Conservation (phyloP, 75 land plant species). For the Isoetes taiwanensis region DNA sequence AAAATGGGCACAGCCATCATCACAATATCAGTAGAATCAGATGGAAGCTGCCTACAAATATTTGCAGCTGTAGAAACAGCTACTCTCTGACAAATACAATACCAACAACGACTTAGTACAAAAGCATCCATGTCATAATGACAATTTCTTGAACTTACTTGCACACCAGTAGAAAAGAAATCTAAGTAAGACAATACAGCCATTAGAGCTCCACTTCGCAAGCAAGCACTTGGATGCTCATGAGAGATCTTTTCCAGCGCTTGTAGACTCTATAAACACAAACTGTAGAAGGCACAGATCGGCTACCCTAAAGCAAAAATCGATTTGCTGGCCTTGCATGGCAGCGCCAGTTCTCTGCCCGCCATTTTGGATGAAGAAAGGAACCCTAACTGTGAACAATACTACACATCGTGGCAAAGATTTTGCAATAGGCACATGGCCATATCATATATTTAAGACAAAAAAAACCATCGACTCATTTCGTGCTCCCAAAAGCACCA, state of each 20-base stretch:
- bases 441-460: too few relatives aligned
- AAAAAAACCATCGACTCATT: too few relatives aligned
- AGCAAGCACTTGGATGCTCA: conserved; percentile 93
- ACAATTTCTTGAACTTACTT: conserved; percentile 37
- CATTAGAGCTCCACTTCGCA: conserved; percentile 79
- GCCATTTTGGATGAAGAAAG: too few relatives aligned
- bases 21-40: conserved; percentile 89
- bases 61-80: conserved; percentile 97
- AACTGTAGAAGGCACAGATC: too few relatives aligned
- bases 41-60: conserved; percentile 90
- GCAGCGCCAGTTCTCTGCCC: too few relatives aligned
- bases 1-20: conserved; percentile 92
- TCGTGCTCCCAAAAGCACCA: too few relatives aligned
- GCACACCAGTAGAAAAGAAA: conserved; percentile 97
- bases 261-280: conserved; percentile 65
- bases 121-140: background rate
- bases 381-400: too few relatives aligned
- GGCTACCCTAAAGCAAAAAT: too few relatives aligned
- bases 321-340: too few relatives aligned
- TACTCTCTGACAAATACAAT: conserved; percentile 48
- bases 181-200: conserved; percentile 94
- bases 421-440: too few relatives aligned
- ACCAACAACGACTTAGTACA: background rate
- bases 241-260: conserved; percentile 98
- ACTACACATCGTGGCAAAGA: too few relatives aligned